Percentiles rank a stretch among this genome's conserved stretches.
These are phyloP conservation scores for Gnomoniopsis smithogilvyi DNA, from an alignment of 2,329 filamentous ascomycete species.

Conservation along the genomic window DNA sequence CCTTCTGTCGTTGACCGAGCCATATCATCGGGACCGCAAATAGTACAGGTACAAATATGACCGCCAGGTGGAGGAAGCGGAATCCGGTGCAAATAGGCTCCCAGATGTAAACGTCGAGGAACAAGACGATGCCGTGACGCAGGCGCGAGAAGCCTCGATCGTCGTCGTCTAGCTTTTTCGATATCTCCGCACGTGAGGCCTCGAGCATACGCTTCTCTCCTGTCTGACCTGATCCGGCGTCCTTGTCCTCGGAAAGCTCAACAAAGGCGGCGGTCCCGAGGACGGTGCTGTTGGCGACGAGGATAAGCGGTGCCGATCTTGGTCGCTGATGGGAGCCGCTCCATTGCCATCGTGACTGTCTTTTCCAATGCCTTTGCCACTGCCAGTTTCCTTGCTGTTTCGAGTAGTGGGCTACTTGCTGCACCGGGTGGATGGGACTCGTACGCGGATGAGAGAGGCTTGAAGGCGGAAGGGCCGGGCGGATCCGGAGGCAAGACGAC, in stretches of 20 bases:
- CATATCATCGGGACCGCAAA: constrained; percentile 75
- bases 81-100: constrained; percentile 85
- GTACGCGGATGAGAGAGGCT: not conserved
- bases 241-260: constrained; percentile 53
- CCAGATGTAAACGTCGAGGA: constrained; percentile 69
- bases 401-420: not conserved
- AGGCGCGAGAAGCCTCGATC: constrained; percentile 57
- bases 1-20: constrained; percentile 63
- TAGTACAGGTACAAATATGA: constrained; percentile 91
- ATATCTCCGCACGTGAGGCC: constrained; percentile 73
- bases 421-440: not conserved
- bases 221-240: constrained; percentile 57
- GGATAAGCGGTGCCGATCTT: constrained; percentile 28
- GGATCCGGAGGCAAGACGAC: constrained; percentile 8
- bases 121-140: constrained; percentile 58
- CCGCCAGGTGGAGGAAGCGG: constrained; percentile 80
- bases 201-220: constrained; percentile 85
- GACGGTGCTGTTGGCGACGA: constrained; percentile 35
- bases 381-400: constrained; percentile 1
- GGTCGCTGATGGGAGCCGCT: constrained; percentile 4
- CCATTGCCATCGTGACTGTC: constrained; percentile 25
- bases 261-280: constrained; percentile 57
- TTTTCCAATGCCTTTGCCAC: constrained; percentile 11
- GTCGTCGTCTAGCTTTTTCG: constrained; percentile 62
- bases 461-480: not conserved